phyloP scores from a whole-genome alignment of 306 rosid genomes.

The Benincasa hispida region DNA sequence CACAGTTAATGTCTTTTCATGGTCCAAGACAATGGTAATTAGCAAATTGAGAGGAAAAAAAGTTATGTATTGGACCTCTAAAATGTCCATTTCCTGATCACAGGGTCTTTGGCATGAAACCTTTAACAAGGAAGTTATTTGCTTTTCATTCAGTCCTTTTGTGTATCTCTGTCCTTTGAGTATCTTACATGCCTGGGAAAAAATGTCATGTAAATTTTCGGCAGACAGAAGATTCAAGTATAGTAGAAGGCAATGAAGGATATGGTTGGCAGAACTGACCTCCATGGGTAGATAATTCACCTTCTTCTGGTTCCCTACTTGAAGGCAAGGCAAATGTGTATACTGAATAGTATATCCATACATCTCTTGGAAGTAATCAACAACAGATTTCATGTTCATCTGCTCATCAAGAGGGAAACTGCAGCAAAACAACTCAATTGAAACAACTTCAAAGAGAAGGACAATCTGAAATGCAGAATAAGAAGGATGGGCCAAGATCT shows the following conservation, averaged over 20 bases:
- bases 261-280: constrained; percentile 22
- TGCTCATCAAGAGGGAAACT: constrained; percentile 97
- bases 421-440: constrained; percentile 1
- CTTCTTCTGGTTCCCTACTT: constrained; percentile 79
- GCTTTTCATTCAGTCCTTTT: constrained; percentile 69
- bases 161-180: constrained; percentile 92
- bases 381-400: constrained; percentile 84
- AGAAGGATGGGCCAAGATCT: neutral
- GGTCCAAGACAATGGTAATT: neutral
- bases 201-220: neutral
- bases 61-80: constrained; percentile 38
- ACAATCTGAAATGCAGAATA: neutral
- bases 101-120: constrained; percentile 94
- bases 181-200: constrained; percentile 73
- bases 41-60: neutral
- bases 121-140: constrained; percentile 76
- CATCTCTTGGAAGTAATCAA: constrained; percentile 71
- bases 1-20: neutral
- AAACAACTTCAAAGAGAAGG: neutral
- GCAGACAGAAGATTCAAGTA: neutral
- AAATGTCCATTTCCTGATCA: constrained; percentile 70
- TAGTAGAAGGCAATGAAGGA: neutral
- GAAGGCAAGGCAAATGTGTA: constrained; percentile 88
- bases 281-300: constrained; percentile 95
- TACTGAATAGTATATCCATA: constrained; percentile 70